Conservation (phyloP, 306 rosid genomes). For the Medicago arabica region DNA sequence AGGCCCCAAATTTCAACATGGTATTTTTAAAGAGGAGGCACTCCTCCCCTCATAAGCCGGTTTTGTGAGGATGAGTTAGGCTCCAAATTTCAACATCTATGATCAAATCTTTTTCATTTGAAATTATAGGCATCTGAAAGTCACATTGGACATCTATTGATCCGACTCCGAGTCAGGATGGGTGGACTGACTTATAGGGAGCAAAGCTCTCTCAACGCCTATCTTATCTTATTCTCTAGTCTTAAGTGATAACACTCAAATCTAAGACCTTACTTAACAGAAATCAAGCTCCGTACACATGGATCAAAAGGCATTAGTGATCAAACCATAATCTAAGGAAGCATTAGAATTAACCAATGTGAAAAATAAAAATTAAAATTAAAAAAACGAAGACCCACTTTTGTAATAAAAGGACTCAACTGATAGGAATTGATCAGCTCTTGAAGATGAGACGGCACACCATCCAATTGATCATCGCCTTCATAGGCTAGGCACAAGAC, state of each 20-base stretch:
- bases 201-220: background rate
- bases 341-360: slow-evolving; percentile 8
- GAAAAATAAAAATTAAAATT: background rate
- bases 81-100: no score
- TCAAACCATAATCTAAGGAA: slow-evolving; percentile 31
- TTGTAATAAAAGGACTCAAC: slow-evolving; percentile 86
- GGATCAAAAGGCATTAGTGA: background rate
- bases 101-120: background rate
- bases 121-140: background rate
- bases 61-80: no score
- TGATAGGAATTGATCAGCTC: slow-evolving; percentile 68
- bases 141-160: background rate
- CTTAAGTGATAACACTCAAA: background rate
- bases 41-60: no score
- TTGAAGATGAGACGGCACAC: slow-evolving; percentile 54
- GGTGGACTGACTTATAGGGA: background rate
- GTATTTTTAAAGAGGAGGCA: no score
- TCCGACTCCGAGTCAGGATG: background rate
- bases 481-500: slow-evolving; percentile 71
- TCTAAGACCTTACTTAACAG: background rate
- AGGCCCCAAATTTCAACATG: no score
- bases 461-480: slow-evolving; percentile 54
- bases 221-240: background rate
- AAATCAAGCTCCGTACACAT: background rate
- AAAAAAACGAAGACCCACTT: slow-evolving; percentile 68